These are phyloP conservation scores for Boletus sensibilis DNA, from an alignment of 768 basidiomycete species.

Conservation along the genomic window DNA sequence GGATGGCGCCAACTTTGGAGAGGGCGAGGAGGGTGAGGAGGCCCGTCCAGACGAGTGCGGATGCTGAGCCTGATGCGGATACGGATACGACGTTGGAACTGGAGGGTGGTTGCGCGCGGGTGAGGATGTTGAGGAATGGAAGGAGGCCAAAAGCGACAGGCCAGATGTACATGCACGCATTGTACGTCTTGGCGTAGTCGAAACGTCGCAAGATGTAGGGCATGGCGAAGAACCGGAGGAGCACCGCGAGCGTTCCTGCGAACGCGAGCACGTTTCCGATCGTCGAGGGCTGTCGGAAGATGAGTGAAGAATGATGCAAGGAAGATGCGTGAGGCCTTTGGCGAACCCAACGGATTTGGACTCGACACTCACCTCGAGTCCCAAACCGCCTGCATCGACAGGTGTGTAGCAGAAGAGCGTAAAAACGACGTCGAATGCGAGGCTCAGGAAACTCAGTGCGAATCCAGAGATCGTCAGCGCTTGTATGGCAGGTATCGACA, in stretches of 20 bases:
- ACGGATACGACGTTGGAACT: background rate
- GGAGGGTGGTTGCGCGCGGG: slow-evolving; percentile 27
- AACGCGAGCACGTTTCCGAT: slow-evolving; percentile 58
- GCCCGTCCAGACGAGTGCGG: slow-evolving; percentile 45
- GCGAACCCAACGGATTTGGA: background rate
- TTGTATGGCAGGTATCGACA: slow-evolving; percentile 51
- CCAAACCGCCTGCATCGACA: slow-evolving; percentile 52
- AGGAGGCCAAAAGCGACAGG: slow-evolving; percentile 48
- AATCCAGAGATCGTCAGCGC: slow-evolving; percentile 51
- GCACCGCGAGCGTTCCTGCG: slow-evolving; percentile 47
- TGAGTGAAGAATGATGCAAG: too few relatives aligned
- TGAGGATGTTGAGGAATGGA: slow-evolving; percentile 51
- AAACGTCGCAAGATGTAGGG: slow-evolving; percentile 51
- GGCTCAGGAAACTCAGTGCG: slow-evolving; percentile 49
- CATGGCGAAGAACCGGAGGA: slow-evolving; percentile 51
- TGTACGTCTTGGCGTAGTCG: slow-evolving; percentile 49
- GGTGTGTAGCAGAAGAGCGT: slow-evolving; percentile 66
- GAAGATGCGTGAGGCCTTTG: background rate
- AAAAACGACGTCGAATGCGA: slow-evolving; percentile 62
- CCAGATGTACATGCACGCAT: slow-evolving; percentile 52
- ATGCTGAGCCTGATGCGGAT: slow-evolving; percentile 17
- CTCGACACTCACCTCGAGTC: slow-evolving; percentile 45
- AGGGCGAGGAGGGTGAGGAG: slow-evolving; percentile 42
- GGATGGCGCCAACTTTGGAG: slow-evolving; percentile 24
- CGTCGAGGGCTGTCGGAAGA: slow-evolving; percentile 41